Evolutionary conservation across 2,329 filamentous ascomycete genomes (phyloP), one percentile per base, ranked within the genome.

Genomic region (Fusarium secorum): DNA sequence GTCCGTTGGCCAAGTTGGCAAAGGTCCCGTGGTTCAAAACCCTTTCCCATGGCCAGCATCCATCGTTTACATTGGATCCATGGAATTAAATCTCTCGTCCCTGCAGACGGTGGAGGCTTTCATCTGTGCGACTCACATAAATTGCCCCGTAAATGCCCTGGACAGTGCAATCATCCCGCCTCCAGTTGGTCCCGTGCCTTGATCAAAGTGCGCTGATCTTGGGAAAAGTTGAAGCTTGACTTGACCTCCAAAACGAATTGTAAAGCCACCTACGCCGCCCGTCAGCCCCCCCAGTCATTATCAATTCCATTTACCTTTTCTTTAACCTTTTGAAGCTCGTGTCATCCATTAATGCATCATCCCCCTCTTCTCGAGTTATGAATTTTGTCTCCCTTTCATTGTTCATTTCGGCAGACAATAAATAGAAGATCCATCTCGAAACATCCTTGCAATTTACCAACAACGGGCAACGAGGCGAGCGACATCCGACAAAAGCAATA

Each of bases 61-160:
- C 13, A 18, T 49, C 46, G 48, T 38, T 38, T 26, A 52, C 39
- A 39, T 51, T 66, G n/a, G 42, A 57, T 46, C 53, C 53, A 55
- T 65, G 65, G 56, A 72, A 72, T 72, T 72, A 72, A 72, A 72
- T 72, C 60, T 72, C 69, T 72, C 69, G 69, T 67, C 55, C 63
- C 64, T 67, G 64, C 36, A 38, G 45, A 51, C 35, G 49, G 63
- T 67, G 65, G 59, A 57, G 48, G 60, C 32, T 60, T 56, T 58
- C 53, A 60, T 45, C 60, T 66, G 60, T 72, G 51, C 64, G 48
- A 68, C 66, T 68, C 64, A 64, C 42, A 60, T 41, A 17, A 60
- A 71, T 54, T 65, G 68, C 68, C 68, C 68, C 68, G 65, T 71
- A 69, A 69, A 52, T 48, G 59, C 64, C 68, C 68, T 71, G 60